phyloP scores from a whole-genome alignment of 768 basidiomycete genomes.

The Leccinum ochraceum region DNA sequence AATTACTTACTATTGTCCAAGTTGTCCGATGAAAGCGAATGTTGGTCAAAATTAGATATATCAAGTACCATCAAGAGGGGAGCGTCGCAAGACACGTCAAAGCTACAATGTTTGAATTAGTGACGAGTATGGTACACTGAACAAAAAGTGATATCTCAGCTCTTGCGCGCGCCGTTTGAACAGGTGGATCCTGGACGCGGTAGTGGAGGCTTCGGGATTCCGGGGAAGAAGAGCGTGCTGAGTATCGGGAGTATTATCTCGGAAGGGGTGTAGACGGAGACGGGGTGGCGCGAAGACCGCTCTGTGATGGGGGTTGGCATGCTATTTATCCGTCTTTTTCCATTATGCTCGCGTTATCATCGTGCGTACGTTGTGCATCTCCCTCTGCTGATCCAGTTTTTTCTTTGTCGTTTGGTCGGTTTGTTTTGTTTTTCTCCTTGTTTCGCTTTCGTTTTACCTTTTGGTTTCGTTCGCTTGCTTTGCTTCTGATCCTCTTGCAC shows the following conservation, averaged over 20 bases:
- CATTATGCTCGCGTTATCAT: neutral
- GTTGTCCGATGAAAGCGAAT: conserved; percentile 1
- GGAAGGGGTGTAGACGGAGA: conserved; percentile 33
- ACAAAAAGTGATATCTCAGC: conserved; percentile 21
- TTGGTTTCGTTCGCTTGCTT: neutral
- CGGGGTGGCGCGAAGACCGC: too few species aligned
- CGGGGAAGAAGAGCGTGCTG: conserved; percentile 62
- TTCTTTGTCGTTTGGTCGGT: neutral
- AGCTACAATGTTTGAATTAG: conserved; percentile 21
- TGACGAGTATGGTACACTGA: conserved; percentile 6
- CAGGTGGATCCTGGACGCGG: conserved; percentile 27
- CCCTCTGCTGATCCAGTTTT: neutral
- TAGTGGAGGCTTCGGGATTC: conserved; percentile 2
- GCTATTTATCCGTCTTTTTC: neutral
- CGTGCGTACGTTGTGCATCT: conserved; percentile 5
- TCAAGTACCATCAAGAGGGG: neutral
- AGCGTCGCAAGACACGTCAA: conserved; percentile 9
- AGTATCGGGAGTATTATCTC: conserved; percentile 75
- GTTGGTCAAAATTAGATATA: conserved; percentile 1
- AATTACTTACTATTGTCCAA: neutral
- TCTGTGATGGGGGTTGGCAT: neutral
- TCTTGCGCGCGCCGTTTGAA: conserved; percentile 35
- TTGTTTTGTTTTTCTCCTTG: neutral
- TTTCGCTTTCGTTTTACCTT: neutral
- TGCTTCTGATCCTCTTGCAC: neutral